These are phyloP conservation scores for Apiotrichum sp. DNA, from an alignment of 1,284 basidiomycete genomes.

Conservation along the genomic window DNA sequence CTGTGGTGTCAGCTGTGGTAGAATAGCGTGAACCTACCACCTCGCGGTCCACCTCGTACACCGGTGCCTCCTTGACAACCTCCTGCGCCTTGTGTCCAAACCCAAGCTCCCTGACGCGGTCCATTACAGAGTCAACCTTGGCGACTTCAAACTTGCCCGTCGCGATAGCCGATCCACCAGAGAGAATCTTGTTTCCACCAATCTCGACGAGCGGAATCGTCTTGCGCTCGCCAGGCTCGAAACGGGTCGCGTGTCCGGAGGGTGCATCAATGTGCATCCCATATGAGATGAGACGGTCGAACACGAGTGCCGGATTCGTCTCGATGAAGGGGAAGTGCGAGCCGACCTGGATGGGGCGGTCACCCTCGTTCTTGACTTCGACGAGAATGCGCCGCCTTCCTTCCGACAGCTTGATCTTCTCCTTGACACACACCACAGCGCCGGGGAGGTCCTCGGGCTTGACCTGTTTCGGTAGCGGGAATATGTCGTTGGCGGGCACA, in stretches of 20 bases:
- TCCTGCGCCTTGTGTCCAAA: constrained; percentile 43
- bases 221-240: constrained; percentile 88
- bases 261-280: constrained; percentile 81
- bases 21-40: constrained; percentile 32
- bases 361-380: constrained; percentile 84
- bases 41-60: constrained; percentile 42
- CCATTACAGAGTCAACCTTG: constrained; percentile 16
- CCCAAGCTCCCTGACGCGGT: constrained; percentile 16
- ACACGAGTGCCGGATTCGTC: constrained; percentile 72
- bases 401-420: constrained; percentile 68
- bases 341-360: constrained; percentile 89
- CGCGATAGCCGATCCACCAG: constrained; percentile 75
- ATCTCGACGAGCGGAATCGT: constrained; percentile 77
- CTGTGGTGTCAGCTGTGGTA: constrained; percentile 10
- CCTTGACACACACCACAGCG: constrained; percentile 62
- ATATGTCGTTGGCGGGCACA: constrained; percentile 60
- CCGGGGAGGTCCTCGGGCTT: constrained; percentile 63
- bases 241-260: constrained; percentile 86
- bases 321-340: constrained; percentile 94
- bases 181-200: constrained; percentile 63
- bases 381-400: constrained; percentile 65
- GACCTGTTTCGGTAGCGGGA: constrained; percentile 55
- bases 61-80: constrained; percentile 21
- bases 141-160: constrained; percentile 50
- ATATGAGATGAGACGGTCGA: constrained; percentile 74